Evolutionary conservation across 2,329 filamentous ascomycete species (phyloP), one percentile per base, ranked within the genome.

Genomic region (Penicillium crustosum): DNA sequence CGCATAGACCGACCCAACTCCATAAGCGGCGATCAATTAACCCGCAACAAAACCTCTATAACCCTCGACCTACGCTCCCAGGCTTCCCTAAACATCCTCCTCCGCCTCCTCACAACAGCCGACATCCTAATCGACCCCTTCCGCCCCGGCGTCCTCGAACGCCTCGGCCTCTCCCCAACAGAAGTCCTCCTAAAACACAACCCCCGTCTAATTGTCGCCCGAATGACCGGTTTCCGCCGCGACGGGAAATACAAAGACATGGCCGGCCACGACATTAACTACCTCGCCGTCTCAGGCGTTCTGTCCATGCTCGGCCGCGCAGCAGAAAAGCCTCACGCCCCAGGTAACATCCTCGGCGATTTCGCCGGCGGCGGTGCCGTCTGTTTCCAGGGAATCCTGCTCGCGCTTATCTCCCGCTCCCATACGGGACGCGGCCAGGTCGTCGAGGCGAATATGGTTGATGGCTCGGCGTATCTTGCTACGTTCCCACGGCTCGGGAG

Each of bases 181-280:
- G 81, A 83, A 0, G 83, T 84, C 1, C 81, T 97, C 8, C 78
- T 86, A 29, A 78, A 76, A 25, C 70, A 83, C 19, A 96, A 97
- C 73, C 89, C 88, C 12, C 81, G 87, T 0, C 78, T 97, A 2
- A 86, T 97, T 53, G 86, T 96, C 56, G 91, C 85, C 8, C 87
- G 93, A 41, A 89, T 97, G 84, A 94, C 92, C 2, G 93, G 93
- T 0, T 97, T 97, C 75, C 83, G 93, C 13, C 82, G 93, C 39
- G 91, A 95, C 75, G 93, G 93, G 0, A 88, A 86, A 67, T 97
- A 96, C 76, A 85, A 84, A 48, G 78, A 83, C 68, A 97, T 96
- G 93, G 92, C 93, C 0, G 93, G 93, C 44, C 93, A 97, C 72
- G 93, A 97, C 73, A 96, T 97, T 74, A 97, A 97, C 72, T 97